Evolutionary conservation across 495 filamentous ascomycete species (phyloP).

Genomic region (Podospora bellae-mahoneyi): DNA sequence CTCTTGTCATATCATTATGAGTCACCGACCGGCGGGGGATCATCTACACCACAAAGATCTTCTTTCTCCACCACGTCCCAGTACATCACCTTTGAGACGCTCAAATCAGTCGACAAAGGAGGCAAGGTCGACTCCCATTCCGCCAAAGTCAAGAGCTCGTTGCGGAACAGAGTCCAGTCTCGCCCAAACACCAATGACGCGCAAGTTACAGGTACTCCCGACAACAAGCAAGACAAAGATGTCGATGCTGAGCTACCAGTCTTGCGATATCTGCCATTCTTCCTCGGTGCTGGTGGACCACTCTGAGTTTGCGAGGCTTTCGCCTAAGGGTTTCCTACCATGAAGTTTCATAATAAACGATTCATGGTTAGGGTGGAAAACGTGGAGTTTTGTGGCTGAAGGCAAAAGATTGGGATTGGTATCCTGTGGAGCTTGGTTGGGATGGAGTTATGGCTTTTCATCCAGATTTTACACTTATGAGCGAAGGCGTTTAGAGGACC

Average conservation of each 20-base stretch:
- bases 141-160: background rate
- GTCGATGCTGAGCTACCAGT: background rate
- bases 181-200: background rate
- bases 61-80: background rate
- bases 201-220: background rate
- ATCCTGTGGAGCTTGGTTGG: background rate
- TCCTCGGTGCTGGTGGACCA: conserved; percentile 20
- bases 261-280: conserved; percentile 15
- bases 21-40: background rate
- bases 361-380: background rate
- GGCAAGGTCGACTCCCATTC: background rate
- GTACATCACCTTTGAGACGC: background rate
- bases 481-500: background rate
- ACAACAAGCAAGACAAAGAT: background rate
- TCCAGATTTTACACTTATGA: background rate
- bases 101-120: background rate
- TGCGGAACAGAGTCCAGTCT: background rate
- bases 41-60: background rate
- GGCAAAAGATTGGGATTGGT: background rate
- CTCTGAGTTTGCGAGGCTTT: conserved; percentile 6
- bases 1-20: background rate
- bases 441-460: background rate
- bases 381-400: background rate
- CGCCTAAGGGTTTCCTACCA: background rate
- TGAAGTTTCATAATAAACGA: background rate